A percentile compares a stretch with the other conserved stretches of the same genome.
These are phyloP conservation scores for Auricularia heimuer DNA, from an alignment of 768 basidiomycete genomes.

Conservation along the genomic window DNA sequence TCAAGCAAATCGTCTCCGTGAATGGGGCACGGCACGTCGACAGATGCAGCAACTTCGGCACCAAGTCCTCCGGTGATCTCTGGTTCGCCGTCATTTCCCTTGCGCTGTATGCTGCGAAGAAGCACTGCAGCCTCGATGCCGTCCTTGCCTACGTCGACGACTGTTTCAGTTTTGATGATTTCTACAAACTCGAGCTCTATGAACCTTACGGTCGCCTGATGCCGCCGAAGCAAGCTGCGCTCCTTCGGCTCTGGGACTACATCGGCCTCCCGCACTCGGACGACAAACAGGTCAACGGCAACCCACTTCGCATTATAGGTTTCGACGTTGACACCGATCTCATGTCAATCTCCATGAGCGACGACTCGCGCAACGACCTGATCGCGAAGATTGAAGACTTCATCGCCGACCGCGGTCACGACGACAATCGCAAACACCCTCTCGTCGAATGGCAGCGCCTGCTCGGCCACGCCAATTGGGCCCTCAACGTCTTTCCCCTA, in stretches of 20 bases:
- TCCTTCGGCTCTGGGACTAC: slow-evolving; percentile 10
- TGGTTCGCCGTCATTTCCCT: slow-evolving; percentile 10
- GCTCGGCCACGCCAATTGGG: slow-evolving; percentile 7
- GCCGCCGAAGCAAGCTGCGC: slow-evolving; percentile 5
- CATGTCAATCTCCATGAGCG: slow-evolving; percentile 6
- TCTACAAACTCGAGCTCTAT: neutral
- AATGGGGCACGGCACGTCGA: slow-evolving; percentile 9
- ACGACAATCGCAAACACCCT: neutral
- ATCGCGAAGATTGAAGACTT: neutral
- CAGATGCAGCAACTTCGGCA: slow-evolving; percentile 13
- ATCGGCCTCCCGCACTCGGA: slow-evolving; percentile 9
- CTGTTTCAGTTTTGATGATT: slow-evolving; percentile 5
- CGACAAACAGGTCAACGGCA: slow-evolving; percentile 6
- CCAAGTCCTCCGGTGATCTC: slow-evolving; percentile 6
- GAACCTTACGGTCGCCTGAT: slow-evolving; percentile 5
- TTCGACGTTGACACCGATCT: slow-evolving; percentile 2
- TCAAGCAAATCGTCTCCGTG: slow-evolving; percentile 9
- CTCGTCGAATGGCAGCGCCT: slow-evolving; percentile 6
- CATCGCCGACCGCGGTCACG: neutral
- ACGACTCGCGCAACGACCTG: neutral
- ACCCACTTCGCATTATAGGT: slow-evolving; percentile 5
- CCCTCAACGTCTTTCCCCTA: slow-evolving; percentile 5
- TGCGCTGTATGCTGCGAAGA: slow-evolving; percentile 11
- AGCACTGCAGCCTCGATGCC: slow-evolving; percentile 4
- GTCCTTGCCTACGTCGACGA: slow-evolving; percentile 14